Evolutionary conservation across 2,329 filamentous ascomycete genomes (phyloP).

Genomic region (Didymella pinodella): DNA sequence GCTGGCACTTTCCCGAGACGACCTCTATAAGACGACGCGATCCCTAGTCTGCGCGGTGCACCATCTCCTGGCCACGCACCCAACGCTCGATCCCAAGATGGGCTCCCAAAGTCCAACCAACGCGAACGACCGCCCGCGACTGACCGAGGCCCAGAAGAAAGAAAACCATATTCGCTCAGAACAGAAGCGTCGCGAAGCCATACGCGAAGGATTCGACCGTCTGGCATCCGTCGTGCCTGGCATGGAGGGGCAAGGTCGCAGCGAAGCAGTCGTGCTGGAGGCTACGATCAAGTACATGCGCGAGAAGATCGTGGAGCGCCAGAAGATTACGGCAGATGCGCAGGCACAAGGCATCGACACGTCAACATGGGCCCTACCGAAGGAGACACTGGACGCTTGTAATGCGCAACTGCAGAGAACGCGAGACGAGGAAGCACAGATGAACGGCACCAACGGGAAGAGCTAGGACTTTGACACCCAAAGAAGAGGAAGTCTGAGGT

Average conservation of each 20-base stretch:
- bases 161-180: conserved; percentile 76
- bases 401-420: conserved; percentile 38
- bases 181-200: conserved; percentile 74
- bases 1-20: conserved; percentile 5
- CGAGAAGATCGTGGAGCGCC: conserved; percentile 50
- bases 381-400: conserved; percentile 40
- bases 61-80: too few species aligned
- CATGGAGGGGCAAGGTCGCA: conserved; percentile 81
- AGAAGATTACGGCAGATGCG: conserved; percentile 48
- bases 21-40: neutral
- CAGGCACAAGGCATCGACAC: conserved; percentile 48
- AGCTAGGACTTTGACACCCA: conserved; percentile 10
- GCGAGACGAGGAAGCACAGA: conserved; percentile 31
- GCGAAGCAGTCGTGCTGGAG: conserved; percentile 83
- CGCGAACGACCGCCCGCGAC: conserved; percentile 64
- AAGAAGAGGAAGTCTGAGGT: neutral
- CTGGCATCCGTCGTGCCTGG: conserved; percentile 83
- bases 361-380: conserved; percentile 42
- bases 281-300: conserved; percentile 56
- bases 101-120: conserved; percentile 41
- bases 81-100: conserved; percentile 24
- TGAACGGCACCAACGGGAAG: conserved; percentile 25
- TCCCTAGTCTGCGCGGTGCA: neutral
- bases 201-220: conserved; percentile 83
- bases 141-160: conserved; percentile 76